Percentiles rank a stretch among this genome's conserved stretches.
phyloP scores from a whole-genome alignment of 1,284 basidiomycete genomes.

The Boletellus deceptivus region DNA sequence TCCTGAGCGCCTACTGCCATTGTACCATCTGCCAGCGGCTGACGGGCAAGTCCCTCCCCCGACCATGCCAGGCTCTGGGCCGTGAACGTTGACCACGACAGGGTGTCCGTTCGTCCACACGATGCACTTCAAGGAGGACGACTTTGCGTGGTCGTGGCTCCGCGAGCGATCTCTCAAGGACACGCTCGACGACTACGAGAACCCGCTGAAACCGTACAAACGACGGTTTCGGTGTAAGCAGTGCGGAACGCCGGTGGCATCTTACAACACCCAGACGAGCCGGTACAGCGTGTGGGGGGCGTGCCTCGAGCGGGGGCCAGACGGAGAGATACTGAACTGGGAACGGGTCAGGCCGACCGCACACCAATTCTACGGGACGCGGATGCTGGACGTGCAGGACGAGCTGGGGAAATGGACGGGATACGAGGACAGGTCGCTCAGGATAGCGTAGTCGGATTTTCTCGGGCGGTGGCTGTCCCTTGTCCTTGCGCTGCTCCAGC shows the following conservation, averaged over 20 bases:
- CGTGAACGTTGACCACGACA: constrained; percentile 27
- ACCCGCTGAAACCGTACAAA: constrained; percentile 52
- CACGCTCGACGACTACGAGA: constrained; percentile 44
- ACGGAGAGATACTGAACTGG: constrained; percentile 49
- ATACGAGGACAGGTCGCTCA: constrained; percentile 47
- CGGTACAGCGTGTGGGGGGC: constrained; percentile 56
- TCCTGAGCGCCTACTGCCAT: constrained; percentile 61
- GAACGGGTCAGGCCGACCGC: constrained; percentile 53
- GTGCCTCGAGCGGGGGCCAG: constrained; percentile 48
- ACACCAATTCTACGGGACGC: constrained; percentile 64
- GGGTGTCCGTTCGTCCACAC: constrained; percentile 62
- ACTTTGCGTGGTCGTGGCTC: constrained; percentile 53
- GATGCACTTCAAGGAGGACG: constrained; percentile 48
- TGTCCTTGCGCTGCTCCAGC: neutral
- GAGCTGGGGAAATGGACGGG: constrained; percentile 60
- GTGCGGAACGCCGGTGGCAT: constrained; percentile 53
- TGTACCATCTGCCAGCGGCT: constrained; percentile 62
- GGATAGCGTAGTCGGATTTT: constrained; percentile 12
- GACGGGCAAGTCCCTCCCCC: constrained; percentile 39
- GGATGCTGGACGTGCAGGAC: constrained; percentile 55
- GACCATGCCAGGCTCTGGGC: constrained; percentile 1
- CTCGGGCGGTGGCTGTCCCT: constrained; percentile 22
- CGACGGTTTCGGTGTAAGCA: constrained; percentile 56
- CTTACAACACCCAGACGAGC: constrained; percentile 44
- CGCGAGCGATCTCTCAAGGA: constrained; percentile 28